Percentiles rank a stretch among this genome's conserved stretches.
phyloP scores from a whole-genome alignment of 257 asterid species.

The Cordia subcordata region DNA sequence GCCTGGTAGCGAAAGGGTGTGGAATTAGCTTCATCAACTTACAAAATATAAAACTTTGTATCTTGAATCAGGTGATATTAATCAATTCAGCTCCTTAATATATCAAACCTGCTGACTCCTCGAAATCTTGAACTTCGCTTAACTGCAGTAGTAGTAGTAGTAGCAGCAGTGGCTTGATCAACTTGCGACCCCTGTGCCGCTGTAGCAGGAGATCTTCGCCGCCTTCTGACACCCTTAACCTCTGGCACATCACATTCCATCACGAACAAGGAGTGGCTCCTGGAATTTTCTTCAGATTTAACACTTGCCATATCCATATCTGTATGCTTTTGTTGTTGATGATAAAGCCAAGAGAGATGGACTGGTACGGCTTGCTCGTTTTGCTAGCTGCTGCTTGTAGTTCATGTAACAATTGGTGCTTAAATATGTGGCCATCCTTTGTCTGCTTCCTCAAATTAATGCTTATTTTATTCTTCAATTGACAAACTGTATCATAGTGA shows the following conservation, averaged over 20 bases:
- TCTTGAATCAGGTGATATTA: too few relatives aligned
- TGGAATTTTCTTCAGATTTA: conserved; percentile 25
- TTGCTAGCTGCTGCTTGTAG: conserved; percentile 3
- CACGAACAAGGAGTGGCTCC: conserved; percentile 22
- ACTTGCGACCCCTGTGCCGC: conserved; percentile 18
- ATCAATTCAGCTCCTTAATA: too few relatives aligned
- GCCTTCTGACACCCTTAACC: conserved; percentile 42
- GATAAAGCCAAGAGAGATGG: too few relatives aligned
- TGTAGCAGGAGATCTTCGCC: conserved; percentile 44
- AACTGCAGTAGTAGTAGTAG: conserved; percentile 21
- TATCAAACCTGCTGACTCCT: conserved; percentile 77
- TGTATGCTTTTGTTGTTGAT: not conserved
- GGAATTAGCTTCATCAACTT: not conserved
- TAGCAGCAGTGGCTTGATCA: conserved; percentile 23
- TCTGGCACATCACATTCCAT: conserved; percentile 25
- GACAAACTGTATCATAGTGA: not conserved
- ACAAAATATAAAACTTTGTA: too few relatives aligned
- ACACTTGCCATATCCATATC: conserved; percentile 30
- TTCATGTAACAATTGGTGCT: conserved; percentile 8
- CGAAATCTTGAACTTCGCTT: conserved; percentile 82
- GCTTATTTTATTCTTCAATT: not conserved
- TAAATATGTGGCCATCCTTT: conserved; percentile 12
- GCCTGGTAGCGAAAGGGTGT: conserved; percentile 26
- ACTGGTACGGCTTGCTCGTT: too few relatives aligned
- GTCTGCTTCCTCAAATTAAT: not conserved